Percentiles rank a stretch among this genome's conserved stretches.
Conservation (phyloP, 176 grass and related monocot genomes). For the Saccharum spontaneum region DNA sequence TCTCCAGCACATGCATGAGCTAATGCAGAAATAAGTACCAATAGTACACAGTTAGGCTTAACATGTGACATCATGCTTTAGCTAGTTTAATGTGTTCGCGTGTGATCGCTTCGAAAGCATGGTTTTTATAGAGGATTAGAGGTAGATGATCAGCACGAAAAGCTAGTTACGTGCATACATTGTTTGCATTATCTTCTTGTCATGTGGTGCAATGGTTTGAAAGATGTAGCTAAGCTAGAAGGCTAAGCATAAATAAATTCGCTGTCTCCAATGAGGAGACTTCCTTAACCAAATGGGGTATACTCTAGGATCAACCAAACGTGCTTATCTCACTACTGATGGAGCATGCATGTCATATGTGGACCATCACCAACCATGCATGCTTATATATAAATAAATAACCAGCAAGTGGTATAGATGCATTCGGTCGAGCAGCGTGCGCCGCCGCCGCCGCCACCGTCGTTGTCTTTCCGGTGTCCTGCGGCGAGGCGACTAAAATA, state of each 20-base stretch:
- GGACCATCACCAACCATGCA: not conserved
- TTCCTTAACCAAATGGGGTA: not conserved
- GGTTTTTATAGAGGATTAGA: not conserved
- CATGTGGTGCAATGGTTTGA: not conserved
- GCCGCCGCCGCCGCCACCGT: not conserved
- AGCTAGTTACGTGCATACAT: not conserved
- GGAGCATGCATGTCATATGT: not conserved
- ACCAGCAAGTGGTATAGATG: not conserved
- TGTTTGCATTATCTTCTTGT: constrained; percentile 30
- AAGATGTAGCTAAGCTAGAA: not conserved
- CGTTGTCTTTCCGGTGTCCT: not conserved
- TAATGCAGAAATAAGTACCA: not conserved
- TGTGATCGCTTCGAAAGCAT: constrained; percentile 1
- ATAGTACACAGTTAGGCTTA: not conserved
- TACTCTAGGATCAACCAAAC: not conserved
- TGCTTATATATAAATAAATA: too few relatives aligned
- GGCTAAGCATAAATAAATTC: constrained; percentile 16
- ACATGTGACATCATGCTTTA: constrained; percentile 16
- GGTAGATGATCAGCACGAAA: constrained; percentile 7
- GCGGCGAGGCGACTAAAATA: not conserved
- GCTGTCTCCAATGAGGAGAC: constrained; percentile 41
- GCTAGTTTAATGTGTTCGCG: not conserved
- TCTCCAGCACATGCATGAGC: not conserved
- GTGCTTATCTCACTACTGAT: not conserved
- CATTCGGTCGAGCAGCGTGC: constrained; percentile 17